phyloP scores from a whole-genome alignment of 2,329 filamentous ascomycete genomes.

The Helicocarpus griseus region DNA sequence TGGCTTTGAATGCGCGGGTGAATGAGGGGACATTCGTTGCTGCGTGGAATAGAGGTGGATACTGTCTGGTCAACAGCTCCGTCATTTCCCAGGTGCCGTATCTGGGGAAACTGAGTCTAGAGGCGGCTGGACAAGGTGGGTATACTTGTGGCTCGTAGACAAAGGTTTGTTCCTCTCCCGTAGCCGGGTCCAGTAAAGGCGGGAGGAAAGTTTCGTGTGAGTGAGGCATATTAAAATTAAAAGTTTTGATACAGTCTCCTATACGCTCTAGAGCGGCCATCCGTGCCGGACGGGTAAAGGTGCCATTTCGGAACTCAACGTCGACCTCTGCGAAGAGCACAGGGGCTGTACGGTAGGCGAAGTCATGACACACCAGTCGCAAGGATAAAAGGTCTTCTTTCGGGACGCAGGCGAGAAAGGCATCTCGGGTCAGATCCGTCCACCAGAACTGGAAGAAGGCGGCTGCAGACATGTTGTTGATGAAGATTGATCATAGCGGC shows the following conservation, averaged over 20 bases:
- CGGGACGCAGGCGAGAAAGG: constrained; percentile 22
- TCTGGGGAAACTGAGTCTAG: constrained; percentile 52
- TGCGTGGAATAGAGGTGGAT: constrained; percentile 80
- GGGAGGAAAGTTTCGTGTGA: constrained; percentile 70
- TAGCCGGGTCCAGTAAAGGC: constrained; percentile 69
- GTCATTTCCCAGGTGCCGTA: constrained; percentile 72
- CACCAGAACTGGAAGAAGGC: constrained; percentile 28
- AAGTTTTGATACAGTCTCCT: constrained; percentile 66
- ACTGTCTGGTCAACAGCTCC: constrained; percentile 74
- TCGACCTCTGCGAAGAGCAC: constrained; percentile 35
- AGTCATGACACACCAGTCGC: constrained; percentile 28
- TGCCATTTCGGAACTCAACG: constrained; percentile 47
- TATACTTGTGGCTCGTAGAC: constrained; percentile 66
- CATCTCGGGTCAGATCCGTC: constrained; percentile 24
- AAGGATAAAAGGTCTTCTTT: constrained; percentile 25
- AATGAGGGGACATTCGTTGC: constrained; percentile 82
- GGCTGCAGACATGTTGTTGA: constrained; percentile 11
- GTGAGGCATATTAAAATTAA: constrained; percentile 71
- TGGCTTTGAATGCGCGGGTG: constrained; percentile 59
- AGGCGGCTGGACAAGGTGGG: constrained; percentile 50
- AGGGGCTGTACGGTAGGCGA: constrained; percentile 24
- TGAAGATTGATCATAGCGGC: constrained; percentile 3
- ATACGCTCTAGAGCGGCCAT: constrained; percentile 67
- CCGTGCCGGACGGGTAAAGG: constrained; percentile 64
- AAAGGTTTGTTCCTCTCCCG: constrained; percentile 69